These are phyloP conservation scores for Boletus coccyginus DNA, from an alignment of 768 basidiomycete species.

Conservation along the genomic window DNA sequence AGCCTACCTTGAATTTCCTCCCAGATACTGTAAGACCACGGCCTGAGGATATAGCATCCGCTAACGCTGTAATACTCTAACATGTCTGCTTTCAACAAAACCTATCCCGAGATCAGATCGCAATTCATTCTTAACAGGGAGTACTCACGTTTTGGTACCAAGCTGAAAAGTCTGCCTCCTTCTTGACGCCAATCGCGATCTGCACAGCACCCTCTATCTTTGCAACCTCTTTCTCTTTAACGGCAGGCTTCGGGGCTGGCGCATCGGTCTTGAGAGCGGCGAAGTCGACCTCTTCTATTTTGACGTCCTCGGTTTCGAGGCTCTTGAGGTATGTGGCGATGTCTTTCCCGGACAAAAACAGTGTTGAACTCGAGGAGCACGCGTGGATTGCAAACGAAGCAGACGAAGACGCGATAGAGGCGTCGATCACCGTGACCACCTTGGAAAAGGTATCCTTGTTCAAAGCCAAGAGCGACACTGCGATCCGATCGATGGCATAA, in stretches of 20 bases:
- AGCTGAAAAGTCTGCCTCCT: slow-evolving; percentile 89
- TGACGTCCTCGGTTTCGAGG: slow-evolving; percentile 64
- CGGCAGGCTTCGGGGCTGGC: slow-evolving; percentile 32
- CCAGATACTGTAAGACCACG: slow-evolving; percentile 98
- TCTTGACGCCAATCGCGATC: slow-evolving; percentile 93
- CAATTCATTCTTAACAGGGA: background rate
- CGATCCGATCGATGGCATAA: slow-evolving; percentile 11
- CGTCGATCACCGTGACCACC: slow-evolving; percentile 73
- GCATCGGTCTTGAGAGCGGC: slow-evolving; percentile 51
- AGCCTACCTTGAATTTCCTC: slow-evolving; percentile 84
- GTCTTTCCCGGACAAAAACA: slow-evolving; percentile 79
- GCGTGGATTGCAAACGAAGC: slow-evolving; percentile 75
- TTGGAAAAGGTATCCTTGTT: slow-evolving; percentile 62
- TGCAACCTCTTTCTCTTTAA: slow-evolving; percentile 67
- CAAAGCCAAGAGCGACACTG: slow-evolving; percentile 83
- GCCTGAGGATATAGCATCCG: slow-evolving; percentile 97
- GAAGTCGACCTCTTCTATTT: slow-evolving; percentile 76
- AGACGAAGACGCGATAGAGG: slow-evolving; percentile 65
- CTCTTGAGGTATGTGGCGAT: slow-evolving; percentile 67
- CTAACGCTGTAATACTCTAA: slow-evolving; percentile 98
- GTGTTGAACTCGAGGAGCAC: slow-evolving; percentile 62
- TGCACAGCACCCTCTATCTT: slow-evolving; percentile 88
- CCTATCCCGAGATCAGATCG: slow-evolving; percentile 45
- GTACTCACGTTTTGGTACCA: slow-evolving; percentile 87
- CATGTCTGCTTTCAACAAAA: slow-evolving; percentile 98